Percentiles rank a stretch among this genome's conserved stretches.
phyloP scores from a whole-genome alignment of 768 basidiomycete genomes.

The Trametes sanguinea region DNA sequence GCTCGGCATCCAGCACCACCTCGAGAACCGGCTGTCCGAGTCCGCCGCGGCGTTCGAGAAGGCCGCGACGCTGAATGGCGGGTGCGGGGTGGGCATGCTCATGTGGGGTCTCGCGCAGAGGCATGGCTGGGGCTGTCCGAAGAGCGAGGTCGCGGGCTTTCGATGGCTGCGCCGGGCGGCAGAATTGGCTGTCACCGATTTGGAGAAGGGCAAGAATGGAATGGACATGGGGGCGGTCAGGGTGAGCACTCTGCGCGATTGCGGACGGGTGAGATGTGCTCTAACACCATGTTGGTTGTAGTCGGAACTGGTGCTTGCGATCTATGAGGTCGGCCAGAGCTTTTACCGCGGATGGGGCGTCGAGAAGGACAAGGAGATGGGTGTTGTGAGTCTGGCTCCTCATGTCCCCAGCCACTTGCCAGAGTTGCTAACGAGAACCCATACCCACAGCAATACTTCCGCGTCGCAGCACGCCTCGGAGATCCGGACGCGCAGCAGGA shows the following conservation, averaged over 20 bases:
- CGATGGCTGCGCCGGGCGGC: constrained; percentile 83
- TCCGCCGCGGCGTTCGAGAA: constrained; percentile 76
- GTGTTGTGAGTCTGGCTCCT: constrained; percentile 54
- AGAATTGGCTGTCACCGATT: constrained; percentile 73
- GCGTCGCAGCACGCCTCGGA: constrained; percentile 79
- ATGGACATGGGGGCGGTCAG: constrained; percentile 56
- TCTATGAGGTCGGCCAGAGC: constrained; percentile 91
- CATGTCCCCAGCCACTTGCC: background rate
- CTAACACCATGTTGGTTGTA: constrained; percentile 29
- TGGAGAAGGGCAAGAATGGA: constrained; percentile 63
- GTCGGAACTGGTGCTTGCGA: constrained; percentile 83
- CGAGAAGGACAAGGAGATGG: constrained; percentile 86
- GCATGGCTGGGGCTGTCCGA: constrained; percentile 85
- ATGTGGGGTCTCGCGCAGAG: constrained; percentile 88
- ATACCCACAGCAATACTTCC: constrained; percentile 71
- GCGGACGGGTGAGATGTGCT: background rate
- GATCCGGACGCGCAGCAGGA: constrained; percentile 88
- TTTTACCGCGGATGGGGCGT: constrained; percentile 95
- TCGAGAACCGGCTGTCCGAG: constrained; percentile 67
- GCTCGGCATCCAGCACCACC: constrained; percentile 77
- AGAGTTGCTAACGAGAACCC: constrained; percentile 1
- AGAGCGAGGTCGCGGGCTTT: constrained; percentile 79
- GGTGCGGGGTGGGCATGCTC: constrained; percentile 87
- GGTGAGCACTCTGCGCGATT: constrained; percentile 35
- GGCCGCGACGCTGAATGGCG: constrained; percentile 72